Evolutionary conservation across 306 rosid genomes (phyloP).

Genomic region (Citrullus colocynthis): DNA sequence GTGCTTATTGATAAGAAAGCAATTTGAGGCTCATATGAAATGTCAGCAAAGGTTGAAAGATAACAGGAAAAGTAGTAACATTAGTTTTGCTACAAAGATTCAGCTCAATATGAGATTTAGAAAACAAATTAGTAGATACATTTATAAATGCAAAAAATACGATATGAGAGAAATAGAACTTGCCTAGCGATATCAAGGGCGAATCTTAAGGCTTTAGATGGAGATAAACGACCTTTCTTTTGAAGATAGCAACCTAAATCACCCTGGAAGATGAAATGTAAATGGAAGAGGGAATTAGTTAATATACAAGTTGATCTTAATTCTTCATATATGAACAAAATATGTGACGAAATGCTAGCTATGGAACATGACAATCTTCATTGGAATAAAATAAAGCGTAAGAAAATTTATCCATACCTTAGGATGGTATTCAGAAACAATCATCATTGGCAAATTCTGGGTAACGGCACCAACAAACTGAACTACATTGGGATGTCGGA

Average conservation of each 20-base stretch:
- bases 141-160: neutral
- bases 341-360: neutral
- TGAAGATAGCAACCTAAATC: slow-evolving; percentile 74
- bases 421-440: slow-evolving; percentile 79
- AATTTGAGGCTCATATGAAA: neutral
- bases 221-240: slow-evolving; percentile 88
- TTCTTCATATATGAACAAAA: neutral
- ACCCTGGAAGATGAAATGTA: slow-evolving; percentile 46
- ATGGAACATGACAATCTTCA: neutral
- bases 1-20: neutral
- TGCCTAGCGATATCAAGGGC: slow-evolving; percentile 93
- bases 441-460: slow-evolving; percentile 98
- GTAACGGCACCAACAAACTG: slow-evolving; percentile 99
- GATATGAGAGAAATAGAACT: slow-evolving; percentile 24
- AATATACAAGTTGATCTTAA: neutral
- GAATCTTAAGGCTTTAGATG: slow-evolving; percentile 71
- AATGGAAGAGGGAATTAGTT: neutral
- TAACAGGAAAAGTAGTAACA: neutral
- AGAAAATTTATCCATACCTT: slow-evolving; percentile 43
- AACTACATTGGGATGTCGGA: slow-evolving; percentile 89
- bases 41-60: neutral
- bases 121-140: neutral
- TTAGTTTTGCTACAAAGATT: neutral
- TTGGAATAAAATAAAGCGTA: slow-evolving; percentile 4
- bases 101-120: neutral